Percentiles rank a stretch among this genome's conserved stretches.
Conservation (phyloP, 202 grass and related monocot genomes). For the Elaeis oleifera region DNA sequence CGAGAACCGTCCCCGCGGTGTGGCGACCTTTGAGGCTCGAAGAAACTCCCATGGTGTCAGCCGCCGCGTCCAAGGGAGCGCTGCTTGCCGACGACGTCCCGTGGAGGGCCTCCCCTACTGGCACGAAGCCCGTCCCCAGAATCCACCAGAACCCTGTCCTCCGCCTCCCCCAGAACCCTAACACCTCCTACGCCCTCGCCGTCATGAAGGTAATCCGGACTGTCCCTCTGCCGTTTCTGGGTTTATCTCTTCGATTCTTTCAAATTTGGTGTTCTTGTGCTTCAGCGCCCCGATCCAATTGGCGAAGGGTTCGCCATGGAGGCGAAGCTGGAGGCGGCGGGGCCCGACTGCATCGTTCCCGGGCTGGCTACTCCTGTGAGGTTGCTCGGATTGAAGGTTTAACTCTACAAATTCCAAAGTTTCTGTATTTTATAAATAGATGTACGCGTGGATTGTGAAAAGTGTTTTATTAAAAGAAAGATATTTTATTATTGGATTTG, state of each 20-base stretch:
- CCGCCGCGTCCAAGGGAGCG: slow-evolving; percentile 40
- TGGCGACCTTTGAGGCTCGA: too few relatives aligned
- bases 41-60: slow-evolving; percentile 14
- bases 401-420: slow-evolving; percentile 3
- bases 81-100: slow-evolving; percentile 84
- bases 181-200: slow-evolving; percentile 60
- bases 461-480: slow-evolving; percentile 1
- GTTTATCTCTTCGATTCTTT: not conserved
- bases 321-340: slow-evolving; percentile 76
- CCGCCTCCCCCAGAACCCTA: slow-evolving; percentile 49
- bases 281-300: slow-evolving; percentile 84
- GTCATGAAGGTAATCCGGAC: slow-evolving; percentile 69
- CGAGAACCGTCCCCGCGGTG: too few relatives aligned
- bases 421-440: not conserved
- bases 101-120: slow-evolving; percentile 49
- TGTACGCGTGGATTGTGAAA: not conserved
- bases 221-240: too few relatives aligned
- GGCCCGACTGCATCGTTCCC: slow-evolving; percentile 91
- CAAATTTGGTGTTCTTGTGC: slow-evolving; percentile 1
- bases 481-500: too few relatives aligned
- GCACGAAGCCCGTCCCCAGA: slow-evolving; percentile 57
- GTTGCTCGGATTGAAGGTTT: slow-evolving; percentile 87
- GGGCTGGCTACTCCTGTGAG: slow-evolving; percentile 69
- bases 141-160: slow-evolving; percentile 79
- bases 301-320: slow-evolving; percentile 84